phyloP scores from a whole-genome alignment of 352 stramenopile species.

The Aphanomyces astaci region DNA sequence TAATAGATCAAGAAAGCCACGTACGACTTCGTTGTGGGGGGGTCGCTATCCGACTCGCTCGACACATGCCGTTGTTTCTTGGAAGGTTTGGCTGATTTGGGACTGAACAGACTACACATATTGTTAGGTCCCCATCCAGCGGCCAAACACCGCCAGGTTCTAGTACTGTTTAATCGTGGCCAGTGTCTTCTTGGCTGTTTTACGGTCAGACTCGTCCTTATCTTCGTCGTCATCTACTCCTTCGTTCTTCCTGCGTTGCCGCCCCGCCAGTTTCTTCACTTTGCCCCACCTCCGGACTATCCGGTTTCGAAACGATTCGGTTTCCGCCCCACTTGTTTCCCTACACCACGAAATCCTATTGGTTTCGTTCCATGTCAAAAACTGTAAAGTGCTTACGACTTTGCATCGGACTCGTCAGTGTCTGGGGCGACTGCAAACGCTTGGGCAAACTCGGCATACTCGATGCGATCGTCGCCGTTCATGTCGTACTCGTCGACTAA shows the following conservation, averaged over 20 bases:
- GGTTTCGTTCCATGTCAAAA: no score
- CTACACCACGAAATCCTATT: no score
- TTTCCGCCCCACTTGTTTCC: not conserved
- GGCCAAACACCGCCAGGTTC: no score
- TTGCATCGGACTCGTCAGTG: not conserved
- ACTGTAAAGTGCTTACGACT: no score
- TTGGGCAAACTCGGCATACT: slow-evolving; percentile 46
- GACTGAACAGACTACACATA: no score
- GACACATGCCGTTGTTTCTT: not conserved
- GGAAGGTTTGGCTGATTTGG: not conserved
- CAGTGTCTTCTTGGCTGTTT: no score
- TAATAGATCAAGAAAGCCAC: no score
- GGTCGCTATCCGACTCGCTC: no score
- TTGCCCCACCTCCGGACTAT: not conserved
- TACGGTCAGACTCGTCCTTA: slow-evolving; percentile 1
- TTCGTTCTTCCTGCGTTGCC: slow-evolving; percentile 19
- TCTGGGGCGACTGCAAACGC: not conserved
- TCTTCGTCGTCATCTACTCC: slow-evolving; percentile 25
- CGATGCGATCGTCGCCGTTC: slow-evolving; percentile 48
- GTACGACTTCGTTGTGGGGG: no score
- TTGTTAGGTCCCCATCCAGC: no score
- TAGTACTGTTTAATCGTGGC: no score
- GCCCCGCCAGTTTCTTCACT: slow-evolving; percentile 3
- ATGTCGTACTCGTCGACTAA: slow-evolving; percentile 58
- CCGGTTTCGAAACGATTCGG: not conserved